Evolutionary conservation across 345 rosid species (phyloP), one percentile per base, ranked within the genome.

Genomic region (Brassica carinata): DNA sequence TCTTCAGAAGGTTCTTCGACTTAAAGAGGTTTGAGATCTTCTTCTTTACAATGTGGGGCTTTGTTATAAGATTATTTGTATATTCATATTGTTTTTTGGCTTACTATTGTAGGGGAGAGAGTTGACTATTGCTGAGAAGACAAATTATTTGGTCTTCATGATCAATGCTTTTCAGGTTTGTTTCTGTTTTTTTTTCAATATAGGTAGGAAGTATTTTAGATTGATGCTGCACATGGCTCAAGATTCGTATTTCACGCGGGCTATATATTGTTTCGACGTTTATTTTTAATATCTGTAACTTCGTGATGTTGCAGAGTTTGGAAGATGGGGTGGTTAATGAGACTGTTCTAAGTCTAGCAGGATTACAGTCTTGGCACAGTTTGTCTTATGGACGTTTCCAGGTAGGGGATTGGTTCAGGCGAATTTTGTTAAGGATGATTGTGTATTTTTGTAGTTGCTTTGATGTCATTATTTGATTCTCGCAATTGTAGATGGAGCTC

Each of bases 101-200:
- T 38, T 23, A 10, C 69, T 71, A 64, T 53, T 88, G 84, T 78
- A 96, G 99, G 99, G 93, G 83, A 89, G 91, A 82, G 94, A 89
- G 17, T 83, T 96, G 79, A 89, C 79, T 67, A 92, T 89, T 79
- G 88, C 97, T 3, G 99, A 96, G 90, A 96, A 90, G 92, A 92
- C 90, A 1, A 96, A 96, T 79, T 93, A 96, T 88, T 77, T 96
- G 74, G 94, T 96, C 83, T 93, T 96, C 84, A 89, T 96, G 96
- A 93, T 96, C 79, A 92, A 96, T 82, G 96, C 97, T 53, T 96
- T 96, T 80, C 99, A 93, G 99, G 99, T 96, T 87, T 73, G 87
- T 58, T 80, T 31, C 26, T 75, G 69, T 69, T 36, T 64, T 74
- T 29, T 29, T 29, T 29, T 29, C 31, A 29, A 23, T 33, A 69